A percentile compares a stretch with the other conserved stretches of the same genome.
Conservation (phyloP, 805 yeast species). For the Cyberlindnera samutprakarnensis region DNA sequence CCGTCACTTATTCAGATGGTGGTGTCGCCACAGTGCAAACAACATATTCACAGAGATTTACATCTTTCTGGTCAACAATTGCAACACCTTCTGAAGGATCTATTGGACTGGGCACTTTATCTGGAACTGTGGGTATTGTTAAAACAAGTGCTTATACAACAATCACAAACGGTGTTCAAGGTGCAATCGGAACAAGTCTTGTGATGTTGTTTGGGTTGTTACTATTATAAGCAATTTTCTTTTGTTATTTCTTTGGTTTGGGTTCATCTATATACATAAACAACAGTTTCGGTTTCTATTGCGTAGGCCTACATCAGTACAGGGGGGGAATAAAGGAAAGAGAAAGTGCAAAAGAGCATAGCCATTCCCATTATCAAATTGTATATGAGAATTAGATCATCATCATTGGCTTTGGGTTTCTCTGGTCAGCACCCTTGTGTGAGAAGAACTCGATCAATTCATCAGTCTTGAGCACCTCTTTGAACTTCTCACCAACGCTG, state of each 20-base stretch:
- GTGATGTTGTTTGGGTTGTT: constrained; percentile 13
- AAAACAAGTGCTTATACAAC: constrained; percentile 40
- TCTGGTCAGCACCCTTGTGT: constrained; percentile 33
- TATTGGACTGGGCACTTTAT: constrained; percentile 70
- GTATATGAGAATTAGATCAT: no score
- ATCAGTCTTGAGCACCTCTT: constrained; percentile 71
- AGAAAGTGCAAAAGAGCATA: no score
- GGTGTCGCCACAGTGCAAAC: constrained; percentile 39
- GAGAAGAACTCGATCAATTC: constrained; percentile 76
- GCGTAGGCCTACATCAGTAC: no score
- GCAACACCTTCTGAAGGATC: constrained; percentile 52
- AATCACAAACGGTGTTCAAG: constrained; percentile 7
- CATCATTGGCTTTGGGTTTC: constrained; percentile 22
- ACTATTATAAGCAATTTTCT: constrained; percentile 11
- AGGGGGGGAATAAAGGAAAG: no score
- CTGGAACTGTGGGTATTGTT: constrained; percentile 62
- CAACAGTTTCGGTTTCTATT: no score
- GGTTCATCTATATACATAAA: no score
- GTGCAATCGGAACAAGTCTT: constrained; percentile 10
- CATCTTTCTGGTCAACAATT: constrained; percentile 36
- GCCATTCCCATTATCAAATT: no score
- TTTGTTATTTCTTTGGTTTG: no score
- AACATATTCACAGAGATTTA: constrained; percentile 47
- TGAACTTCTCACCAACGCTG: constrained; percentile 80
- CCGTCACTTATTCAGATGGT: constrained; percentile 39